A percentile compares a stretch with the other conserved stretches of the same genome.
Evolutionary conservation across 768 basidiomycete species (phyloP).

Genomic region (Boletus barrowsii): DNA sequence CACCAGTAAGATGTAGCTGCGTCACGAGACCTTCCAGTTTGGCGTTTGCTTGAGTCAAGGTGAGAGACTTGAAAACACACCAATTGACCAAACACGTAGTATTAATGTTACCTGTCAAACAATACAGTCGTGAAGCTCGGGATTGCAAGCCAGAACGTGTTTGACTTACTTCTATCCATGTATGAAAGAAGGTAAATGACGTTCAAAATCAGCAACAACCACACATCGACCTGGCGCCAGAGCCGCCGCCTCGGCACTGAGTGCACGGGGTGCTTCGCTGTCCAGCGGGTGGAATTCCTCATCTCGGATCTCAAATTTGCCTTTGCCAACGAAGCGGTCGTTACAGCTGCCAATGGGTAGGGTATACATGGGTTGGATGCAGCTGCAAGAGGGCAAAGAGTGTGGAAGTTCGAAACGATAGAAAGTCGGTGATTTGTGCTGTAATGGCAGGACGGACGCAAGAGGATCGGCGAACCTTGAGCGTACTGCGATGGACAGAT

Average conservation of each 20-base stretch:
- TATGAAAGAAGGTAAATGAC: slow-evolving; percentile 63
- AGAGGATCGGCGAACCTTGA: too few species aligned
- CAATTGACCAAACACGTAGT: too few species aligned
- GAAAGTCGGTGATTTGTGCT: too few species aligned
- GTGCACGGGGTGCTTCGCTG: not conserved
- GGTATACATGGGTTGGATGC: too few species aligned
- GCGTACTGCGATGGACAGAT: too few species aligned
- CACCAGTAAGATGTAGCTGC: slow-evolving; percentile 54
- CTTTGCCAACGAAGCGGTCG: not conserved
- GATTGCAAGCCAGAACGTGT: not conserved
- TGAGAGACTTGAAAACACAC: slow-evolving; percentile 27
- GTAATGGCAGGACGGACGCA: too few species aligned
- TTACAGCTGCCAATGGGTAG: not conserved
- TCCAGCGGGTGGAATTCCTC: not conserved
- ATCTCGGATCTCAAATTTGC: not conserved
- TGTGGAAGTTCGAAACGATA: too few species aligned
- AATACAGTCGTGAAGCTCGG: not conserved
- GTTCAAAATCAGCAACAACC: slow-evolving; percentile 56
- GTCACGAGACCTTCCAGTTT: slow-evolving; percentile 58
- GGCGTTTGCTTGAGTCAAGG: slow-evolving; percentile 48
- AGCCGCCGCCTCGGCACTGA: slow-evolving; percentile 46
- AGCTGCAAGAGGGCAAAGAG: too few species aligned
- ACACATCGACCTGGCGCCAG: slow-evolving; percentile 56
- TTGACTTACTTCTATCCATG: slow-evolving; percentile 53
- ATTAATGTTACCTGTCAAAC: slow-evolving; percentile 46